These are phyloP conservation scores for Sparassis latifolia DNA, from an alignment of 1,284 basidiomycete species.

Conservation along the genomic window DNA sequence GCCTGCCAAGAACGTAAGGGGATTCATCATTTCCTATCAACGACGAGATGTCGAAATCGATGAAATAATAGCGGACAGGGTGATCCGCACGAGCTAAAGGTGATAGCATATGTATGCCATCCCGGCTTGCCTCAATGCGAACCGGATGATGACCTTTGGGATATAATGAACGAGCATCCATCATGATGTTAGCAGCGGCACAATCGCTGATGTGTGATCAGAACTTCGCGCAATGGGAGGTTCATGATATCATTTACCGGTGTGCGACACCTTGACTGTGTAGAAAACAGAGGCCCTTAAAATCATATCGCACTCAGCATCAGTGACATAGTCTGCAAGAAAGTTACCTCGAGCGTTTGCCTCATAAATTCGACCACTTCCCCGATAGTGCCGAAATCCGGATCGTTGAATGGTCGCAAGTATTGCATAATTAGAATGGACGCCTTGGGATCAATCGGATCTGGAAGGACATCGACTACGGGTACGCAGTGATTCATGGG, in stretches of 20 bases:
- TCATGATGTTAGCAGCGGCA: slow-evolving; percentile 21
- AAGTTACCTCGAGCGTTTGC: slow-evolving; percentile 20
- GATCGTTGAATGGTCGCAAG: slow-evolving; percentile 17
- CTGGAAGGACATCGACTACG: too few species aligned
- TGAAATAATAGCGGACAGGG: slow-evolving; percentile 23
- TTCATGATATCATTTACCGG: too few species aligned
- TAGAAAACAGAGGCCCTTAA: slow-evolving; percentile 21
- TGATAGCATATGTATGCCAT: slow-evolving; percentile 5
- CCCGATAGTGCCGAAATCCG: slow-evolving; percentile 14
- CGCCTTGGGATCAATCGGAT: too few species aligned
- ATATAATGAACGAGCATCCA: slow-evolving; percentile 20
- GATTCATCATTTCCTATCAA: slow-evolving; percentile 5
- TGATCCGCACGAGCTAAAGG: too few species aligned
- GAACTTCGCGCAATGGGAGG: too few species aligned
- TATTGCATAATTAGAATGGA: too few species aligned
- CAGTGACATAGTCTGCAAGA: not conserved
- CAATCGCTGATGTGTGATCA: too few species aligned
- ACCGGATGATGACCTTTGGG: slow-evolving; percentile 22
- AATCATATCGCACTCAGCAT: not conserved
- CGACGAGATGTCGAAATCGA: slow-evolving; percentile 23
- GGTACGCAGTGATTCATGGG: too few species aligned
- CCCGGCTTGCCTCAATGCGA: slow-evolving; percentile 2
- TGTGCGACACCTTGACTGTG: slow-evolving; percentile 21
- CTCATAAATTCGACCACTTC: slow-evolving; percentile 20
- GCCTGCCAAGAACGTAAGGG: slow-evolving; percentile 3